Evolutionary conservation across 192 early-diverging fungal species (phyloP).

Genomic region (Umbelopsis isabellina): DNA sequence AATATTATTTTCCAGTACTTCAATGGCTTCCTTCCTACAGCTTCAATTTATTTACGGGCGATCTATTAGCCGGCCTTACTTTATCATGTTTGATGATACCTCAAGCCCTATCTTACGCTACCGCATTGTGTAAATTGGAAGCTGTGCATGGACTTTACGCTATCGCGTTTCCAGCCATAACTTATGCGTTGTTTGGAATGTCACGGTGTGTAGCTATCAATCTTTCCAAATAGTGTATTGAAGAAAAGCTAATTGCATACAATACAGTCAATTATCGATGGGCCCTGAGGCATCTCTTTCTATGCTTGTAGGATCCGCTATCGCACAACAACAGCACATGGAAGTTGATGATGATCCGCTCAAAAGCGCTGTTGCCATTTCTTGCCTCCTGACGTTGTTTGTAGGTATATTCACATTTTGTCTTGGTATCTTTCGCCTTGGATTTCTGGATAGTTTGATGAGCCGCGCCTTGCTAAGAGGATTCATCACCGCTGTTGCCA

Average conservation of each 20-base stretch:
- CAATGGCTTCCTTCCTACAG: conserved; percentile 91
- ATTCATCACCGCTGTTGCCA: conserved; percentile 93
- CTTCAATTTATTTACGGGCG: conserved; percentile 61
- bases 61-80: conserved; percentile 88
- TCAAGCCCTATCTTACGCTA: conserved; percentile 86
- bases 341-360: conserved; percentile 45
- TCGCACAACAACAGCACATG: conserved; percentile 60
- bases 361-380: conserved; percentile 58
- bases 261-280: conserved; percentile 81
- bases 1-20: conserved; percentile 93
- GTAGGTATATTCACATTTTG: conserved; percentile 94
- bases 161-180: conserved; percentile 77
- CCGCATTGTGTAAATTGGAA: conserved; percentile 79
- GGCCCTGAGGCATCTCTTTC: conserved; percentile 95
- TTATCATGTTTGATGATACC: conserved; percentile 77
- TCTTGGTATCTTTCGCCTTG: conserved; percentile 94
- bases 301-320: conserved; percentile 74
- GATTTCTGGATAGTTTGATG: conserved; percentile 97
- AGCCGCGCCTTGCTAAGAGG: conserved; percentile 92
- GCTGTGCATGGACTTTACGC: conserved; percentile 94
- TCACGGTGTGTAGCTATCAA: conserved; percentile 61
- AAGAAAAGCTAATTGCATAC: conserved; percentile 8
- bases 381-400: conserved; percentile 78
- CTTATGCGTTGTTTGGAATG: conserved; percentile 92
- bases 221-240: background rate